These are phyloP conservation scores for Teratosphaeria nubilosa DNA, from an alignment of 2,329 filamentous ascomycete species.

Conservation along the genomic window DNA sequence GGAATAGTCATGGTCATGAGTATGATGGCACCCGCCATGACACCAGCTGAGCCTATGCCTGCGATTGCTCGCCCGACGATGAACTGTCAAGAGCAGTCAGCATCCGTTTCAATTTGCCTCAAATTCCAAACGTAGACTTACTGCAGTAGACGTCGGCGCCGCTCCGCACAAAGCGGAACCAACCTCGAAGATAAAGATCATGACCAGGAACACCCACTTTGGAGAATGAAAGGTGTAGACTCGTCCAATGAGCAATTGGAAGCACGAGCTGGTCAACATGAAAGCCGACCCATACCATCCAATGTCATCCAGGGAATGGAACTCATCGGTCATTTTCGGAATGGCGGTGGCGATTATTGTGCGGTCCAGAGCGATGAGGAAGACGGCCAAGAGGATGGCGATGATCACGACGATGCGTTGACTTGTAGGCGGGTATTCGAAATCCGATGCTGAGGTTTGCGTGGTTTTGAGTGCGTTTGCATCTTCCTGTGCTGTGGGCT, in stretches of 20 bases:
- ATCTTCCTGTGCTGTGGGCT: background rate
- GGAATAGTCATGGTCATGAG: constrained; percentile 36
- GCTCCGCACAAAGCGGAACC: constrained; percentile 46
- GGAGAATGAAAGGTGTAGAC: constrained; percentile 36
- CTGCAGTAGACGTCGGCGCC: constrained; percentile 24
- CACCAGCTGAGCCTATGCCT: constrained; percentile 32
- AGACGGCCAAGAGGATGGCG: constrained; percentile 17
- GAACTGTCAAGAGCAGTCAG: constrained; percentile 10
- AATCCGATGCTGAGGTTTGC: background rate
- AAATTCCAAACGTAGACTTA: background rate
- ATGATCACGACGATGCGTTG: constrained; percentile 10
- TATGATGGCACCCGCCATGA: constrained; percentile 24
- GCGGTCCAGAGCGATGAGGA: constrained; percentile 20
- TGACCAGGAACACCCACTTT: constrained; percentile 27
- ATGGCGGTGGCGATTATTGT: constrained; percentile 30
- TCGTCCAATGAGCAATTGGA: constrained; percentile 38
- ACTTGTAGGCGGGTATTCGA: constrained; percentile 4
- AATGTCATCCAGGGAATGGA: constrained; percentile 30
- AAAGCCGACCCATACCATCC: constrained; percentile 31
- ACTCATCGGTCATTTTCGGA: constrained; percentile 31
- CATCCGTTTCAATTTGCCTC: background rate
- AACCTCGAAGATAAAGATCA: constrained; percentile 42
- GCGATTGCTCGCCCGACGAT: constrained; percentile 34
- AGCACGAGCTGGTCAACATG: constrained; percentile 33
- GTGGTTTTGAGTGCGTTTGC: background rate